Evolutionary conservation across 441 rosid species (phyloP).

Genomic region (Cnidoscolus chayamansa): DNA sequence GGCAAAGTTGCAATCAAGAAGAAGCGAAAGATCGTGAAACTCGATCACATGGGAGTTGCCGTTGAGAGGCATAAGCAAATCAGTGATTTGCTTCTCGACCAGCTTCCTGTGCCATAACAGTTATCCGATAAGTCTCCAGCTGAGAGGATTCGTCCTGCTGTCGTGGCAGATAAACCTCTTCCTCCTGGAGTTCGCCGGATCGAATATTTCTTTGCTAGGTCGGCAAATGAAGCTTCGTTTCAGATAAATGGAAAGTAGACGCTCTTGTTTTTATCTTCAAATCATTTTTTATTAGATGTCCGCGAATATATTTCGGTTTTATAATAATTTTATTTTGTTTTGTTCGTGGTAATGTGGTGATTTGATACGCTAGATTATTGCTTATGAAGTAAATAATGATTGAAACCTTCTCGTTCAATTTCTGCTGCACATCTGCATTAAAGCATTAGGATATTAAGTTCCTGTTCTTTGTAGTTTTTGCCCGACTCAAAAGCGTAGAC

Average conservation of each 20-base stretch:
- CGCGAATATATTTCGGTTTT: background rate
- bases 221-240: constrained; percentile 39
- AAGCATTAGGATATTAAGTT: background rate
- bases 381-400: background rate
- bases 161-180: constrained; percentile 30
- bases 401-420: background rate
- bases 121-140: constrained; percentile 26
- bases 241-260: constrained; percentile 34
- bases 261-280: background rate
- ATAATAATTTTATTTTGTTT: background rate
- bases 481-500: too few relatives aligned
- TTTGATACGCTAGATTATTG: background rate
- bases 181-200: constrained; percentile 62
- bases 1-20: constrained; percentile 50
- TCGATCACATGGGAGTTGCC: constrained; percentile 62
- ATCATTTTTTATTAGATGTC: background rate
- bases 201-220: constrained; percentile 47
- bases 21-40: constrained; percentile 69
- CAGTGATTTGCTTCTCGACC: constrained; percentile 79
- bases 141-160: constrained; percentile 26
- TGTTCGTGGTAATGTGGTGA: background rate
- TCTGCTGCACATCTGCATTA: background rate
- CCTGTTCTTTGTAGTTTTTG: background rate
- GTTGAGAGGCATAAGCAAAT: constrained; percentile 77
- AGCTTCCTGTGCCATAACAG: constrained; percentile 60